A percentile compares a stretch with the other conserved stretches of the same genome.
phyloP scores from a whole-genome alignment of 2,329 filamentous ascomycete genomes.

The Penicillium sclerotigenum region DNA sequence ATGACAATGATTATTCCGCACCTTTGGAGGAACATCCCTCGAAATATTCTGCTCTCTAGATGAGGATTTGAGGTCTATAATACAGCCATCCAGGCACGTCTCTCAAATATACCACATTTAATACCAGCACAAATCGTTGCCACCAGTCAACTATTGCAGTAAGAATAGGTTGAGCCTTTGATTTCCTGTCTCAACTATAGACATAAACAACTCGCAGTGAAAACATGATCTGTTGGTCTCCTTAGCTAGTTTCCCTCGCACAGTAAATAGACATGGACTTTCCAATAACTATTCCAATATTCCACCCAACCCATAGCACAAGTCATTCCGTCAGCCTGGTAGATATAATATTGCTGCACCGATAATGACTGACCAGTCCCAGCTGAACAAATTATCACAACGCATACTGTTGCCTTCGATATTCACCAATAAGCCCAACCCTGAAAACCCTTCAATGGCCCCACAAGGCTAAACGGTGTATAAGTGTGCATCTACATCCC shows the following conservation, averaged over 20 bases:
- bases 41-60: constrained; percentile 19
- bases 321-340: background rate
- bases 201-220: background rate
- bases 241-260: background rate
- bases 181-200: background rate
- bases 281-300: background rate
- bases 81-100: no score
- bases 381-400: background rate
- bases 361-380: background rate
- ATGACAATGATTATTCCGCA: constrained; percentile 19
- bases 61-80: background rate
- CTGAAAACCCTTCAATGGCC: background rate
- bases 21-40: constrained; percentile 17
- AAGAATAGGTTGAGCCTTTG: background rate
- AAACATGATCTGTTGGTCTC: background rate
- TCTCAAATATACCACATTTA: background rate
- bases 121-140: background rate
- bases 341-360: background rate
- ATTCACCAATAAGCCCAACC: background rate
- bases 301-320: background rate
- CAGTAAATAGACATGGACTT: background rate
- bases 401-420: background rate
- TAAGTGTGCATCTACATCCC: background rate
- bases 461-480: background rate
- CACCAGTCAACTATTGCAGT: background rate